A percentile compares a stretch with the other conserved stretches of the same genome.
Evolutionary conservation across 306 rosid genomes (phyloP).

Genomic region (Dicorynia guianensis): DNA sequence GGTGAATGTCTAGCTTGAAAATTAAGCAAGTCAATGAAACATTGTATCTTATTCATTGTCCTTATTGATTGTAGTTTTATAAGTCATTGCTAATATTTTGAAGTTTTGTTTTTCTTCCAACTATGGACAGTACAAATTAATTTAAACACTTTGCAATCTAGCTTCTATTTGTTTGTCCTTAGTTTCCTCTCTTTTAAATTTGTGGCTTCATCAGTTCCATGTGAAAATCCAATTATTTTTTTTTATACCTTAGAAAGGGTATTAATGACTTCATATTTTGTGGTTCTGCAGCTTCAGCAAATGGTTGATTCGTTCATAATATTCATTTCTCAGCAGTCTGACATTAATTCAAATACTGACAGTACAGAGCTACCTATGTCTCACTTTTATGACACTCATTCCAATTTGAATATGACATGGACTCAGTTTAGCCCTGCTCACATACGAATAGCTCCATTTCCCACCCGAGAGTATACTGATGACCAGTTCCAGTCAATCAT

Average conservation of each 20-base stretch:
- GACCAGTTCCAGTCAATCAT: constrained; percentile 94
- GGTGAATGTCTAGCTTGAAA: neutral
- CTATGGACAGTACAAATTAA: neutral
- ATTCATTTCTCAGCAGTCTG: constrained; percentile 75
- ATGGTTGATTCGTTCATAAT: constrained; percentile 86
- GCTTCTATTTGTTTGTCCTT: constrained; percentile 25
- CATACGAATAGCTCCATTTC: constrained; percentile 88
- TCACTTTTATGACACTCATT: constrained; percentile 43
- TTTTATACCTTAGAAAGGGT: constrained; percentile 22
- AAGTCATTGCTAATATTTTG: neutral
- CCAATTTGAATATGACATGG: constrained; percentile 57
- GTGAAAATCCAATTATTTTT: neutral
- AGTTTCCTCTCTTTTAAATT: constrained; percentile 20
- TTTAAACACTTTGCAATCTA: neutral
- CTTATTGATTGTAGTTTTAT: neutral
- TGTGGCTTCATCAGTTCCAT: constrained; percentile 23
- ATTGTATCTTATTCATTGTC: neutral
- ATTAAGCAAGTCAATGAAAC: neutral
- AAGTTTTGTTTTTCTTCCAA: neutral
- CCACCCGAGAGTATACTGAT: constrained; percentile 92
- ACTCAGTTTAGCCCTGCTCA: constrained; percentile 70
- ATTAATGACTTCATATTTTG: constrained; percentile 41
- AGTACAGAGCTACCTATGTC: constrained; percentile 49
- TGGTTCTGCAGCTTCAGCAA: constrained; percentile 87
- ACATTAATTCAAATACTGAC: constrained; percentile 43